Base-by-base conservation (phyloP, 2,329 filamentous ascomycete genomes). In the Magnaporthales sp. region DNA sequence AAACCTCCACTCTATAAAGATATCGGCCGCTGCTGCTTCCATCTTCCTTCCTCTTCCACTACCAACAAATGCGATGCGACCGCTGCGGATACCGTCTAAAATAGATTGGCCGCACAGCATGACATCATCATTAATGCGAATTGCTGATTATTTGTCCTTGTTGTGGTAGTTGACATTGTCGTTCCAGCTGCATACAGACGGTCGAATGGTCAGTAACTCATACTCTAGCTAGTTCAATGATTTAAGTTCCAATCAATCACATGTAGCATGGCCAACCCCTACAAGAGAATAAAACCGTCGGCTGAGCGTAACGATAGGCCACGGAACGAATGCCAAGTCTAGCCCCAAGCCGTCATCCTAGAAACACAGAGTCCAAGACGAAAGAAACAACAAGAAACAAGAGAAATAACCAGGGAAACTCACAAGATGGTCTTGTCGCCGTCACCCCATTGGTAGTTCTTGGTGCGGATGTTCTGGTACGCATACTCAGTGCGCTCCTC, bases 391-490 rank as follows among this genome's bases (percentile, higher is more conserved):
- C 31, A 68, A 83, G 86, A 83, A 83, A 89, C 86, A 89, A 89
- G 65, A 89, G 72, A 72, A 54, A n/a, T 0, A 13, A 11, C 30
- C 26, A 8, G 19, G 22, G 22, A n/a, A 9, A 71, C 71, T 67
- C 64, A 72, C 71, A 72, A 72, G 22, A 71, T 19, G 54, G 71
- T 72, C 91, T 98, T 95, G 83, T 99, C 95, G 77, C 95, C 95
- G 77, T 98, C 85, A 72, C 94, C 93, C 91, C 91, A 99, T 76
- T 87, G 89, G 85, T 81, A 99, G 87, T 97, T 97, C 89, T 95
- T 97, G 79, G 87, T 86, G 78, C 95, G 91, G 80, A 99, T 91
- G 86, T 99, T 99, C 87, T 96, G 92, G 88, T 96, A 99, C 68
- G 93, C 83, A 82, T 98, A 99, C 84, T 98, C 92, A 75, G 86